Conservation (phyloP, 2,329 filamentous ascomycete species). For the Xylaria multiplex region DNA sequence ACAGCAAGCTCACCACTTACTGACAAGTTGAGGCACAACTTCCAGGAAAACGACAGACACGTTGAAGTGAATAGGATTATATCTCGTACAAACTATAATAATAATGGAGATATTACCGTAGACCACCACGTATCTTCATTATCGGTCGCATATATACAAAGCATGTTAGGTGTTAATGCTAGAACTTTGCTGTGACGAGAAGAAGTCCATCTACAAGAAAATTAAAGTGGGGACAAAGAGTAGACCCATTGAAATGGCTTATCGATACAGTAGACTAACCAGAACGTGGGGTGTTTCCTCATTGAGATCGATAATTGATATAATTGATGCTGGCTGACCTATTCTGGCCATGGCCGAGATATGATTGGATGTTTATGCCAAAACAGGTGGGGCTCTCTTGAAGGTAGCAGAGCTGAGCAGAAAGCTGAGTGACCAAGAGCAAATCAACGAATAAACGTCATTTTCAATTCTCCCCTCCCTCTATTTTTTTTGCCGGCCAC, state of each 20-base stretch:
- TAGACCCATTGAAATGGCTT: conserved; percentile 26
- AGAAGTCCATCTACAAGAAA: conserved; percentile 37
- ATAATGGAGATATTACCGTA: not conserved
- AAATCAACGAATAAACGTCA: conserved; percentile 41
- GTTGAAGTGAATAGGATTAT: not conserved
- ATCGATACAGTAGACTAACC: conserved; percentile 23
- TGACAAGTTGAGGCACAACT: not conserved
- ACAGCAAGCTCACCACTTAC: conserved; percentile 2
- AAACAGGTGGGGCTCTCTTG: not conserved
- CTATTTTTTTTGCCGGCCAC: conserved; percentile 28
- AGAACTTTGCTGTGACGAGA: not conserved
- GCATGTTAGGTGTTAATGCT: not conserved
- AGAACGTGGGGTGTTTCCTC: not conserved
- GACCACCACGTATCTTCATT: not conserved
- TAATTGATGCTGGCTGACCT: conserved; percentile 11
- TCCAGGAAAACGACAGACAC: not conserved
- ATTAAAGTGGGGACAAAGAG: conserved; percentile 43
- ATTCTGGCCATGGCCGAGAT: conserved; percentile 7
- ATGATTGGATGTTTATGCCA: conserved; percentile 8
- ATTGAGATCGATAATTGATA: conserved; percentile 20
- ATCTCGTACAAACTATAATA: not conserved
- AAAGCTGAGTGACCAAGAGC: conserved; percentile 13
- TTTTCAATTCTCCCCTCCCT: conserved; percentile 33
- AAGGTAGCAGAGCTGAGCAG: conserved; percentile 9
- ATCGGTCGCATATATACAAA: conserved; percentile 2